phyloP scores from a whole-genome alignment of 345 rosid species.

The Firmiana major region DNA sequence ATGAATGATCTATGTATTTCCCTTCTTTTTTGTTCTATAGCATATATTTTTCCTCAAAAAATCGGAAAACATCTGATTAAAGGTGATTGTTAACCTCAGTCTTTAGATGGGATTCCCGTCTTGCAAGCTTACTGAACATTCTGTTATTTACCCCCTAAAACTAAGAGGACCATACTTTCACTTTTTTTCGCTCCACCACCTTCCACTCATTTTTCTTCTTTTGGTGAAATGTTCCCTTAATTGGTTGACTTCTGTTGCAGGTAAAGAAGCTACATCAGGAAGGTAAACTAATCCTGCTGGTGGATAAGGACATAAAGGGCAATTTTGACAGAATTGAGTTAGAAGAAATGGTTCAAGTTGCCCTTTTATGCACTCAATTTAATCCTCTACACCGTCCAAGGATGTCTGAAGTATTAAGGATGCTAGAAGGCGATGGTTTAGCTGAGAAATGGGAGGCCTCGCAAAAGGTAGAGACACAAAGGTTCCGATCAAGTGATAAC shows the following conservation, averaged over 20 bases:
- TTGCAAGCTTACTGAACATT: not conserved
- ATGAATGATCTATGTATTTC: not conserved
- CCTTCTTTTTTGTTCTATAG: not conserved
- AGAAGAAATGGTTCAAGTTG: slow-evolving; percentile 74
- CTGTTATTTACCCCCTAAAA: not conserved
- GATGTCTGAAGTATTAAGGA: slow-evolving; percentile 70
- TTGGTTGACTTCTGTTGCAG: slow-evolving; percentile 33
- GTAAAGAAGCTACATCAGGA: slow-evolving; percentile 90
- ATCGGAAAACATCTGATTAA: not conserved
- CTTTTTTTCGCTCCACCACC: not conserved
- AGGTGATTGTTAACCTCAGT: not conserved
- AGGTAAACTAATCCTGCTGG: slow-evolving; percentile 61
- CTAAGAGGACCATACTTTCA: not conserved
- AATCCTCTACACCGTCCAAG: slow-evolving; percentile 69
- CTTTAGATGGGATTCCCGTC: not conserved
- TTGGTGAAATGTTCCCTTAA: not conserved
- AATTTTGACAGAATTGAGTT: slow-evolving; percentile 65
- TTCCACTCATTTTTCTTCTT: not conserved
- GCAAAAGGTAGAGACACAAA: slow-evolving; percentile 51
- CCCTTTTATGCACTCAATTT: slow-evolving; percentile 74
- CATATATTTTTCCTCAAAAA: not conserved
- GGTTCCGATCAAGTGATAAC: slow-evolving; percentile 38
- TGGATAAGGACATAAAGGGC: slow-evolving; percentile 70
- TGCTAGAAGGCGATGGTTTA: slow-evolving; percentile 83
- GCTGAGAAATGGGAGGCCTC: slow-evolving; percentile 87